phyloP scores from a whole-genome alignment of 2,329 filamentous ascomycete species.

The Apiospora rasikravindrae region DNA sequence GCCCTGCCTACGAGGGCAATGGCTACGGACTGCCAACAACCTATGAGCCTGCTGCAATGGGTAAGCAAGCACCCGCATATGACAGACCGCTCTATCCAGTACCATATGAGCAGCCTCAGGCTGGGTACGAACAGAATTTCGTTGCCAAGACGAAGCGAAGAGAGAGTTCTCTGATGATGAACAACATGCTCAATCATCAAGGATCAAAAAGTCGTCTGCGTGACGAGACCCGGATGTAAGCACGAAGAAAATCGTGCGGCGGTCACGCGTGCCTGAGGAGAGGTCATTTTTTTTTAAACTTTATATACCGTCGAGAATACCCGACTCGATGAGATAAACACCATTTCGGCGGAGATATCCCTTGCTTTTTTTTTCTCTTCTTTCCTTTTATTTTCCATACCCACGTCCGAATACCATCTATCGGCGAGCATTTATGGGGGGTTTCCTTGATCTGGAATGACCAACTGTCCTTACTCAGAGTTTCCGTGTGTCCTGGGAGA shows the following conservation, averaged over 20 bases:
- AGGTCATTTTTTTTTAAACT: background rate
- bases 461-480: conserved; percentile 3
- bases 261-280: background rate
- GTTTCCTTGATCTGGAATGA: conserved; percentile 5
- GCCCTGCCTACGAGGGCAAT: conserved; percentile 53
- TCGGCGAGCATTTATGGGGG: background rate
- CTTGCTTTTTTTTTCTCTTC: background rate
- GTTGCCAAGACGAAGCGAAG: conserved; percentile 53
- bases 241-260: background rate
- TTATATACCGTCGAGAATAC: background rate
- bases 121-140: conserved; percentile 44
- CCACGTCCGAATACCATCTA: background rate
- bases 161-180: conserved; percentile 66
- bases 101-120: conserved; percentile 37
- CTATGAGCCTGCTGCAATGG: conserved; percentile 37
- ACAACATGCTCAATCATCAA: conserved; percentile 54
- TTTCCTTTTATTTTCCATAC: background rate
- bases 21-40: conserved; percentile 40
- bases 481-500: background rate
- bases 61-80: conserved; percentile 44
- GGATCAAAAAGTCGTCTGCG: conserved; percentile 58
- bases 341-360: conserved; percentile 15
- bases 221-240: conserved; percentile 54
- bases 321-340: background rate
- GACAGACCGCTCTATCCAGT: conserved; percentile 33